Evolutionary conservation across 768 basidiomycete genomes (phyloP).

Genomic region (Myochromella boudieri): DNA sequence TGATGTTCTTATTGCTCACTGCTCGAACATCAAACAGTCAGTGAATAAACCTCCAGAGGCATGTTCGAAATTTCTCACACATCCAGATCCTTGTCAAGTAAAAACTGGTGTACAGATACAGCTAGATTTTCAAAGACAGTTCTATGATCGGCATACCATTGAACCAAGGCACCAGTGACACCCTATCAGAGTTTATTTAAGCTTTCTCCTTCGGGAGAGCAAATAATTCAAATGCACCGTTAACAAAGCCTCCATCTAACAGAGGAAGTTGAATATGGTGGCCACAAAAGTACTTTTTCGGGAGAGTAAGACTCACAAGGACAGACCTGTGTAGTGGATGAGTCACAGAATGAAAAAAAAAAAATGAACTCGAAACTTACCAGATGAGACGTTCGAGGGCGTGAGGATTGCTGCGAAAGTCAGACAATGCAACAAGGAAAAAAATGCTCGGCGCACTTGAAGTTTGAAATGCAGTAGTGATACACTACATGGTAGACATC

Average conservation of each 20-base stretch:
- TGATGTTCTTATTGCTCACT: slow-evolving; percentile 43
- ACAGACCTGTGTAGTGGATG: slow-evolving; percentile 32
- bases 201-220: no score
- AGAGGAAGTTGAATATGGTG: no score
- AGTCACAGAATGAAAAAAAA: not conserved
- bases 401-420: slow-evolving; percentile 21
- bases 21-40: no score
- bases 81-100: slow-evolving; percentile 49
- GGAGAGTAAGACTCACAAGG: slow-evolving; percentile 26
- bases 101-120: slow-evolving; percentile 32
- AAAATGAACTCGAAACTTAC: slow-evolving; percentile 14
- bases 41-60: no score
- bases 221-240: slow-evolving; percentile 28
- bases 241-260: slow-evolving; percentile 48
- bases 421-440: no score
- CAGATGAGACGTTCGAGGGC: slow-evolving; percentile 25
- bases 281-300: no score
- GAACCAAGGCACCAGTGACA: slow-evolving; percentile 50
- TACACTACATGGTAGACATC: slow-evolving; percentile 13
- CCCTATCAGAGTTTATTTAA: slow-evolving; percentile 33
- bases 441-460: slow-evolving; percentile 11
- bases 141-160: slow-evolving; percentile 33
- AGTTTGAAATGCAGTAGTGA: slow-evolving; percentile 19
- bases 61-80: slow-evolving; percentile 32
- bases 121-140: not conserved